Evolutionary conservation across 2,329 filamentous ascomycete species (phyloP).

Genomic region (Aspergillus fischeri): DNA sequence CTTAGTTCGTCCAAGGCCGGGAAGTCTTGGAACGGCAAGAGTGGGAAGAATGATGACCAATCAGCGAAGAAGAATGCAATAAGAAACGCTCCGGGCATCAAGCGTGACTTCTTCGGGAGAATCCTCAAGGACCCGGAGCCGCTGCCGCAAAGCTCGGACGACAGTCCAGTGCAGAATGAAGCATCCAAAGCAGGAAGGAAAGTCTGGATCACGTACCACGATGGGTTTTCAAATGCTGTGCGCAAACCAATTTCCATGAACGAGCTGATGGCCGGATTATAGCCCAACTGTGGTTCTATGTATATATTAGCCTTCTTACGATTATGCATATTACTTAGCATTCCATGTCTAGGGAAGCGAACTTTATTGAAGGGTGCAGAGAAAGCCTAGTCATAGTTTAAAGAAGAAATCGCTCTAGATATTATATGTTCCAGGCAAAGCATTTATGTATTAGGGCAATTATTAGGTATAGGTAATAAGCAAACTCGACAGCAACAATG

Average conservation of each 20-base stretch:
- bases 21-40: constrained; percentile 19
- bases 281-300: constrained; percentile 9
- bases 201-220: constrained; percentile 85
- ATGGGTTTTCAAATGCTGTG: constrained; percentile 89
- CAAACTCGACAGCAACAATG: neutral
- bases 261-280: constrained; percentile 62
- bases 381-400: neutral
- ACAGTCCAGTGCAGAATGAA: constrained; percentile 26
- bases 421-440: neutral
- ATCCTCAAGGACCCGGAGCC: constrained; percentile 52
- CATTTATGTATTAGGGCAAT: neutral
- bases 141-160: constrained; percentile 28
- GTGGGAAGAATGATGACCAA: constrained; percentile 29
- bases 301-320: neutral
- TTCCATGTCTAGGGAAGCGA: neutral
- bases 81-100: constrained; percentile 45
- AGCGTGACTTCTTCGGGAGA: constrained; percentile 83
- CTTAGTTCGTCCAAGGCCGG: constrained; percentile 34
- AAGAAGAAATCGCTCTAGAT: neutral
- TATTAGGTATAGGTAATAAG: neutral
- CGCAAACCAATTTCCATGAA: constrained; percentile 77
- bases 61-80: constrained; percentile 20
- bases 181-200: constrained; percentile 47
- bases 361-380: neutral
- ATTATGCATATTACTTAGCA: neutral